Conservation (phyloP, 805 yeast genomes). For the Crinitomyces ghanaensis region DNA sequence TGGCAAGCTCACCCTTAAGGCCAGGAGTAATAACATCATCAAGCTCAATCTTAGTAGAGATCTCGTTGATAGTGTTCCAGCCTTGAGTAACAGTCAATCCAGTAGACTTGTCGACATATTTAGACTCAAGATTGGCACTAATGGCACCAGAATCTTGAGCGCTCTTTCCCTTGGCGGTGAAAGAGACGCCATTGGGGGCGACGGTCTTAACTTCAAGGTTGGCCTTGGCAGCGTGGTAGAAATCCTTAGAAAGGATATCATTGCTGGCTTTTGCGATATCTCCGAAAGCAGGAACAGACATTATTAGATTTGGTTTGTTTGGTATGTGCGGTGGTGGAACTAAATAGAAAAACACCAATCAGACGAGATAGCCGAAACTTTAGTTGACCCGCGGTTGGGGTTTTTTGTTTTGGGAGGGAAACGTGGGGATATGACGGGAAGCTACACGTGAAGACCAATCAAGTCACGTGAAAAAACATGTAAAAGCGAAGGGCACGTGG, state of each 20-base stretch:
- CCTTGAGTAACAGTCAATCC: slow-evolving; percentile 95
- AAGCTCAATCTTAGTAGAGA: slow-evolving; percentile 88
- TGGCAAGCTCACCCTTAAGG: slow-evolving; percentile 81
- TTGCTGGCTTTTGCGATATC: slow-evolving; percentile 89
- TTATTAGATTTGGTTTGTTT: too few relatives aligned
- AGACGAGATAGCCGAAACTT: too few relatives aligned
- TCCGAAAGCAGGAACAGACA: slow-evolving; percentile 85
- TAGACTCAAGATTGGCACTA: slow-evolving; percentile 82
- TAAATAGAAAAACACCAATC: too few relatives aligned
- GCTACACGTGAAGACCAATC: too few relatives aligned
- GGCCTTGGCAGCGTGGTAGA: slow-evolving; percentile 84
- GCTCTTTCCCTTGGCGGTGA: slow-evolving; percentile 86
- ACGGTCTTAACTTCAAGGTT: slow-evolving; percentile 80
- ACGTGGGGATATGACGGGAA: too few relatives aligned
- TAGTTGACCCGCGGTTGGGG: too few relatives aligned
- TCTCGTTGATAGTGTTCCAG: slow-evolving; percentile 89
- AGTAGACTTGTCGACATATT: slow-evolving; percentile 82
- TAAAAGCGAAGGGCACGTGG: too few relatives aligned
- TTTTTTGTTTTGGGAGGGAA: too few relatives aligned
- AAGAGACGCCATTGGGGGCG: slow-evolving; percentile 94
- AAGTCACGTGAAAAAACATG: too few relatives aligned
- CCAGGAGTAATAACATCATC: slow-evolving; percentile 90
- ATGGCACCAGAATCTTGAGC: slow-evolving; percentile 68
- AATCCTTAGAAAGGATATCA: slow-evolving; percentile 81
- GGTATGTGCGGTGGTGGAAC: too few relatives aligned